Conservation (phyloP, 331 rosid species). For the Acacia pycnantha region DNA sequence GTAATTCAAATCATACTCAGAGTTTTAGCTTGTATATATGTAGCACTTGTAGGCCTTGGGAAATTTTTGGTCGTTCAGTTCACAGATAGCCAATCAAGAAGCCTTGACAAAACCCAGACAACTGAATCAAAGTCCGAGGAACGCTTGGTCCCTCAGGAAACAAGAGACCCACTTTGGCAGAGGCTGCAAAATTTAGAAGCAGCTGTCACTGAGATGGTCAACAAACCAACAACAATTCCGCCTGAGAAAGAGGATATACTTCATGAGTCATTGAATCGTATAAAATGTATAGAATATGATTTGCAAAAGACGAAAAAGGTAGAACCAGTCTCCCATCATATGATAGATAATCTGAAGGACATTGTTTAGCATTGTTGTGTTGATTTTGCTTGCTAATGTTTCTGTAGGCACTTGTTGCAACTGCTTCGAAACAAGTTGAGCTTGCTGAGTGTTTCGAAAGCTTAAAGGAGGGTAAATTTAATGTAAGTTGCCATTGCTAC, state of each 20-base stretch:
- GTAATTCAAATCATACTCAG: constrained; percentile 49
- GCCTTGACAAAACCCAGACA: constrained; percentile 27
- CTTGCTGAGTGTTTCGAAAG: constrained; percentile 88
- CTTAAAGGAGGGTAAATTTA: constrained; percentile 50
- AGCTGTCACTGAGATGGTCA: constrained; percentile 66
- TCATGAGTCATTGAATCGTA: constrained; percentile 84
- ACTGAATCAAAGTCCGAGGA: constrained; percentile 51
- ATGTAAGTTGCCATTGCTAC: constrained; percentile 53
- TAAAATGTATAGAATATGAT: constrained; percentile 81
- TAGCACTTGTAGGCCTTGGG: constrained; percentile 46
- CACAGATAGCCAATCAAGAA: constrained; percentile 34
- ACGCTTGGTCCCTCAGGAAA: constrained; percentile 35
- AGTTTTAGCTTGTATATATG: constrained; percentile 52
- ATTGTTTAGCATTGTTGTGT: constrained; percentile 27
- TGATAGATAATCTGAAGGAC: constrained; percentile 20
- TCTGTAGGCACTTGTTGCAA: constrained; percentile 75
- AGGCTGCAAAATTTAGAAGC: constrained; percentile 83
- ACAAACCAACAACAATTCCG: constrained; percentile 84
- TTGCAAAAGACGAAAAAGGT: constrained; percentile 92
- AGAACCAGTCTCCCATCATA: constrained; percentile 34
- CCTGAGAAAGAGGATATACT: constrained; percentile 89
- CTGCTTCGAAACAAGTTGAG: constrained; percentile 92
- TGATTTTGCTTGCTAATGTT: constrained; percentile 32
- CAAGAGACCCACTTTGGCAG: constrained; percentile 67
- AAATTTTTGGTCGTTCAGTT: constrained; percentile 35